These are phyloP conservation scores for Gillenia trifoliata DNA, from an alignment of 306 rosid species.

Conservation along the genomic window DNA sequence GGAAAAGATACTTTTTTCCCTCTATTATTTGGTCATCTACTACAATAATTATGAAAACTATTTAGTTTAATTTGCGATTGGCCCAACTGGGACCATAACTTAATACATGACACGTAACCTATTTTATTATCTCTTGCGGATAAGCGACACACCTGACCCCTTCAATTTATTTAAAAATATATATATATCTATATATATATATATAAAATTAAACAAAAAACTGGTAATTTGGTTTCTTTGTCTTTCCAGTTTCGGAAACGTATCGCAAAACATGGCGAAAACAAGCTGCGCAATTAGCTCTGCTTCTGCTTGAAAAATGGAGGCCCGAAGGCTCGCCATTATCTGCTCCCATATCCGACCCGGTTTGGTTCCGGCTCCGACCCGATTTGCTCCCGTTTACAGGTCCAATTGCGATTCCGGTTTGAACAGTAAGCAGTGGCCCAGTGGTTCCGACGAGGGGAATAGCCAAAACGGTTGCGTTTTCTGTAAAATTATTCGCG, in stretches of 20 bases:
- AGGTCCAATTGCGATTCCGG: constrained; percentile 26
- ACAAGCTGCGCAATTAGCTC: neutral
- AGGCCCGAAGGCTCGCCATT: constrained; percentile 59
- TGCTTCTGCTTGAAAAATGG: constrained; percentile 27
- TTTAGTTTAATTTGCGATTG: neutral
- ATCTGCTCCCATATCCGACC: constrained; percentile 60
- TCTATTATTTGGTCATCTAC: too few species aligned
- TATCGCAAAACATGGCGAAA: constrained; percentile 18
- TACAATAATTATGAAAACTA: too few species aligned
- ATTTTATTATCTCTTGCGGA: neutral
- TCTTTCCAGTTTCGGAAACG: neutral
- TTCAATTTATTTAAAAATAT: neutral
- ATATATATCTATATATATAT: too few species aligned
- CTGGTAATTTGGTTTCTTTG: neutral
- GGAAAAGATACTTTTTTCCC: too few species aligned
- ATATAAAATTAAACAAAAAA: neutral
- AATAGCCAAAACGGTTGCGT: constrained; percentile 45
- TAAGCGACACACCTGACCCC: constrained; percentile 8
- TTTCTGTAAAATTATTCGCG: constrained; percentile 73
- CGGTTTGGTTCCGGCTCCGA: constrained; percentile 3
- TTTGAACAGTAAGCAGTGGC: neutral
- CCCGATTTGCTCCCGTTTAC: constrained; percentile 13
- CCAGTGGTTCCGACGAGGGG: constrained; percentile 7
- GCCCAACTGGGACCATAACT: neutral
- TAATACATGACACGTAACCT: neutral